Evolutionary conservation across 139 green algal species (phyloP).

Genomic region (Haematococcus lacustris): DNA sequence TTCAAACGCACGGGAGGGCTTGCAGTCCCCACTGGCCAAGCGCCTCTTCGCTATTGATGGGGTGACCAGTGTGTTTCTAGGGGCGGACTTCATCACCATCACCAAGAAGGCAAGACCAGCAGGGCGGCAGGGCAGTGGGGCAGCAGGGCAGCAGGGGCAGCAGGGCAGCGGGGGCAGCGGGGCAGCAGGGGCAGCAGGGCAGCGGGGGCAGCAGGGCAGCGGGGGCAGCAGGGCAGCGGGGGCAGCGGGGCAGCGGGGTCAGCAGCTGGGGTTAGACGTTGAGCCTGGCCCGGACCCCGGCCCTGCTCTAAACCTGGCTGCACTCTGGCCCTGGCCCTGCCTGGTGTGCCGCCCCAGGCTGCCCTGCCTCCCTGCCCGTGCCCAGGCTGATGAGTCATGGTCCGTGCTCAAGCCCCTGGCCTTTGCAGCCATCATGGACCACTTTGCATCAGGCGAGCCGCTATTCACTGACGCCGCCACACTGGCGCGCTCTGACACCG

Average conservation of each 20-base stretch:
- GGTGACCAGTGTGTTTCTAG: slow-evolving; percentile 89
- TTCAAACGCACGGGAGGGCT: slow-evolving; percentile 62
- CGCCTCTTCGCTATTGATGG: slow-evolving; percentile 83
- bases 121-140: background rate
- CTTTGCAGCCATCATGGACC: slow-evolving; percentile 95
- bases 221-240: too few species aligned
- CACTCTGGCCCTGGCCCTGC: too few species aligned
- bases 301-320: too few species aligned
- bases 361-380: too few species aligned
- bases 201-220: too few species aligned
- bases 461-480: slow-evolving; percentile 50
- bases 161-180: background rate
- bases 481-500: slow-evolving; percentile 40
- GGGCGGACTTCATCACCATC: slow-evolving; percentile 95
- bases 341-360: too few species aligned
- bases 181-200: background rate
- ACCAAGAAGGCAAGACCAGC: slow-evolving; percentile 67
- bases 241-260: too few species aligned
- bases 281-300: background rate
- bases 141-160: background rate
- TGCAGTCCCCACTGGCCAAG: slow-evolving; percentile 87
- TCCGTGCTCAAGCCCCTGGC: slow-evolving; percentile 86
- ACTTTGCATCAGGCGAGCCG: slow-evolving; percentile 73
- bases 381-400: slow-evolving; percentile 56
- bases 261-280: too few species aligned